A percentile compares a stretch with the other conserved stretches of the same genome.
phyloP scores from a whole-genome alignment of 179 eudicot species.

The Kewa caespitosa region DNA sequence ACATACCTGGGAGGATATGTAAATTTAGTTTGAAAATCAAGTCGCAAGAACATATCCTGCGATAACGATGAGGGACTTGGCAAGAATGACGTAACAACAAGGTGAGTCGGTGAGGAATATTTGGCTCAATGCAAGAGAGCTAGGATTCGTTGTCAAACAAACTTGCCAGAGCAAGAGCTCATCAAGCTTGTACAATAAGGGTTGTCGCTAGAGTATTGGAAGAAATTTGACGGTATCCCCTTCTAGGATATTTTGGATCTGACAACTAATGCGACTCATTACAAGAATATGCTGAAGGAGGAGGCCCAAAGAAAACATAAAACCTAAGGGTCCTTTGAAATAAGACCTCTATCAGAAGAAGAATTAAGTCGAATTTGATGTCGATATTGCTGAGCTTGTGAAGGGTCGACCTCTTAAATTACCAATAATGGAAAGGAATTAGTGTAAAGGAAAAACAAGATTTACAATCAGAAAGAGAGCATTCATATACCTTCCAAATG shows the following conservation, averaged over 20 bases:
- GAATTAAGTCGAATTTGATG: not conserved
- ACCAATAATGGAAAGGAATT: not conserved
- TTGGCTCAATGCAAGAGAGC: too few relatives aligned
- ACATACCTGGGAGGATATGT: too few relatives aligned
- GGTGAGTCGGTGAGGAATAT: too few relatives aligned
- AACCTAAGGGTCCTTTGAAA: not conserved
- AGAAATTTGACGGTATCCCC: not conserved
- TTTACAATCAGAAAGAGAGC: not conserved
- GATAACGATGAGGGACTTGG: too few relatives aligned
- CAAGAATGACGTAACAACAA: too few relatives aligned
- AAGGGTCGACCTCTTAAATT: not conserved
- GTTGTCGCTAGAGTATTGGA: not conserved
- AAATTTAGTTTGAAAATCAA: too few relatives aligned
- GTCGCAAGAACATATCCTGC: too few relatives aligned
- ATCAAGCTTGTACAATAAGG: not conserved
- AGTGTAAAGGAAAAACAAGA: not conserved
- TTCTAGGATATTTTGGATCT: not conserved
- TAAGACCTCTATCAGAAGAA: not conserved
- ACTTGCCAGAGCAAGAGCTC: not conserved
- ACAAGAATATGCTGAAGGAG: not conserved
- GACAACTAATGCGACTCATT: not conserved
- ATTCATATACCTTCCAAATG: not conserved
- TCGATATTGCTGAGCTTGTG: not conserved
- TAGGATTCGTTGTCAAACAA: not conserved
- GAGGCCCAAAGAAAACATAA: not conserved